Percentiles rank a stretch among this genome's conserved stretches.
These are phyloP conservation scores for Didymella keratinophila DNA, from an alignment of 2,329 filamentous ascomycete species.

Conservation along the genomic window DNA sequence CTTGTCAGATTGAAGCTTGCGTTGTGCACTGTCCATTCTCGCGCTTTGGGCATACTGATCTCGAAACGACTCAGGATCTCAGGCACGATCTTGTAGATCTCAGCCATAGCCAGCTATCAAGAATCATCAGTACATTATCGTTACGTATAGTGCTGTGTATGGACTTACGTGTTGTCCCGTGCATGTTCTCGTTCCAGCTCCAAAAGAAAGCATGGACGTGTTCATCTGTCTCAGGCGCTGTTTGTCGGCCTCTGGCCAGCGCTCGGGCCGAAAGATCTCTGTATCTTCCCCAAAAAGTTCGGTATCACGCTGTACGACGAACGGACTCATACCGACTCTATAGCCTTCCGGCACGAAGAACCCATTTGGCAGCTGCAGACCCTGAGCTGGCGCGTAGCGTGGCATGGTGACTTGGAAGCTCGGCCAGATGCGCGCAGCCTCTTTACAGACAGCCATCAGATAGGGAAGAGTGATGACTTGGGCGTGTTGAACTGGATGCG, in stretches of 20 bases:
- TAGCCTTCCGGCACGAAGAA: slow-evolving; percentile 5
- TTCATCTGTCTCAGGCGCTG: slow-evolving; percentile 33
- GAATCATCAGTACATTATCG: neutral
- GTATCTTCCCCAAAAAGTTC: slow-evolving; percentile 52
- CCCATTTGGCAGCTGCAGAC: slow-evolving; percentile 61
- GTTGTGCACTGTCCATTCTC: slow-evolving; percentile 31
- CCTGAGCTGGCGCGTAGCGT: slow-evolving; percentile 71
- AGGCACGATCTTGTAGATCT: slow-evolving; percentile 36
- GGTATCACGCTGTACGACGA: slow-evolving; percentile 53
- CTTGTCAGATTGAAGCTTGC: slow-evolving; percentile 27
- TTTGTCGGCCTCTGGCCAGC: slow-evolving; percentile 53
- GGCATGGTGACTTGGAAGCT: slow-evolving; percentile 75
- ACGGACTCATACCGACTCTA: slow-evolving; percentile 33
- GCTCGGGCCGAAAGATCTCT: slow-evolving; percentile 54
- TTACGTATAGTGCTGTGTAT: no score
- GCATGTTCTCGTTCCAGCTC: slow-evolving; percentile 46
- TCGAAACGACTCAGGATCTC: slow-evolving; percentile 32
- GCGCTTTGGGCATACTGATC: slow-evolving; percentile 32
- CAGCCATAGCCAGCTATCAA: slow-evolving; percentile 20
- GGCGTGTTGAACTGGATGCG: slow-evolving; percentile 22
- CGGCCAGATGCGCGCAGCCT: slow-evolving; percentile 77
- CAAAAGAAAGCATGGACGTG: slow-evolving; percentile 49
- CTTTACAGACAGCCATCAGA: slow-evolving; percentile 78
- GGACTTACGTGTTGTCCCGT: slow-evolving; percentile 39
- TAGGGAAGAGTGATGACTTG: slow-evolving; percentile 73